Percentiles rank a stretch among this genome's conserved stretches.
These are phyloP conservation scores for Colletotrichum filicis DNA, from an alignment of 2,329 filamentous ascomycete species.

Conservation along the genomic window DNA sequence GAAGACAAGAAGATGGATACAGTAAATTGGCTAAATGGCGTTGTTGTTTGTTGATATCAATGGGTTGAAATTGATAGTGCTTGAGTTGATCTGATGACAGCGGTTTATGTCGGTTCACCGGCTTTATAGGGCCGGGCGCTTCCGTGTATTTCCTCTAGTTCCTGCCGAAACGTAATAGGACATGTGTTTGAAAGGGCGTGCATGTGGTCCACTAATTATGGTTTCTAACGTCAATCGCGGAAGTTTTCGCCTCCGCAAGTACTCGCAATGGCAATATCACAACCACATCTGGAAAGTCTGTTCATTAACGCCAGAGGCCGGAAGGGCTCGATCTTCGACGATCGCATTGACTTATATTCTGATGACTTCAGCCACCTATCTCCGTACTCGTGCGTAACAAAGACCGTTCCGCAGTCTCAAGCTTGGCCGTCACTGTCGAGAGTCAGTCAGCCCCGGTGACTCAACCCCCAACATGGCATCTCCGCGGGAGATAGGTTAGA, in stretches of 20 bases:
- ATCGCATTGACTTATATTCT: not conserved
- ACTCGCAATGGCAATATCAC: not conserved
- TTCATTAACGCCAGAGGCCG: not conserved
- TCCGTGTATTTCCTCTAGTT: not conserved
- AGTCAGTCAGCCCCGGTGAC: not conserved
- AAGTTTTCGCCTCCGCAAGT: not conserved
- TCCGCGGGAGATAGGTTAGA: not conserved
- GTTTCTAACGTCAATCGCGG: not conserved
- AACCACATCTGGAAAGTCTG: not conserved
- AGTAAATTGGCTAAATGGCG: not conserved
- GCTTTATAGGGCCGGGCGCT: slow-evolving; percentile 8
- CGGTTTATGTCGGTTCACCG: not conserved
- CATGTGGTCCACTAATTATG: slow-evolving; percentile 15
- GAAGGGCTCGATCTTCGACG: not conserved
- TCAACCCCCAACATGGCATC: not conserved
- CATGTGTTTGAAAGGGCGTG: slow-evolving; percentile 23
- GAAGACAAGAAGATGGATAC: not conserved
- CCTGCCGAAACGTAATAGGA: not conserved
- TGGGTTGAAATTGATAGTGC: not conserved
- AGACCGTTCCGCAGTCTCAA: not conserved
- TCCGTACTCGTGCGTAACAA: fast-evolving
- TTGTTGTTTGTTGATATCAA: not conserved
- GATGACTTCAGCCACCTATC: not conserved
- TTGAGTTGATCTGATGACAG: not conserved
- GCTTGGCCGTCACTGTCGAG: not conserved